Base-by-base conservation (phyloP, 768 basidiomycete genomes). In the Phaeotremella skinneri region DNA sequence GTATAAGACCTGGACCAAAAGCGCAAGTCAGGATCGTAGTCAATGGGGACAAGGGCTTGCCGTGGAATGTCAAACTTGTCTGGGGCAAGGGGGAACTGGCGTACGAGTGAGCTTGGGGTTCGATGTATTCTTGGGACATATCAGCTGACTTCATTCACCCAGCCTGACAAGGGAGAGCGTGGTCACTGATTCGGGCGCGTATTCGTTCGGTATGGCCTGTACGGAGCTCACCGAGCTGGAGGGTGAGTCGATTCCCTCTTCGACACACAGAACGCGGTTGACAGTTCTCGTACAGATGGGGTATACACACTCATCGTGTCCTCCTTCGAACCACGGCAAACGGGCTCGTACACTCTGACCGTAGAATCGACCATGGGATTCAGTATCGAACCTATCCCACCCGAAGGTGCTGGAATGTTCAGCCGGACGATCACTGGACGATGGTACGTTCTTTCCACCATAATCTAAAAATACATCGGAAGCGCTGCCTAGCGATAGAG, bases 391-490 rank as follows among this genome's bases (percentile, higher is more conserved):
- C 64, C 83, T 0, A 87, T 96, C 23, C 84, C 86, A 0, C 84
- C 86, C 57, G 94, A 98, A 78, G 92, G 91, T 0, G 90, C 91
- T 0, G 93, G 92, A 0, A 90, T 96, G 91, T 94, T 87, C 72
- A 78, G 77, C 21, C 87, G 88, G 64, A 70, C 80, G 0, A 65
- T 87, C 1, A 82, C 79, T n/a, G 91, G 90, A 2, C 78, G 80
- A 37, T 98, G 93, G 93, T 89, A 61, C 52, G 83, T 74, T 17
- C 32, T 29, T 3, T 16, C 6, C 16, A 45, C 30, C 13, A 45
- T 9, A 39, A 7, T 14, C 27, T 21, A n/a, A n/a, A n/a, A n/a
- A n/a, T n/a, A n/a, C n/a, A n/a, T n/a, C n/a, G n/a, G n/a, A n/a
- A n/a, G n/a, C 43, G 13, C 43, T 23, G 7, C 23, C 27, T 4